Base-by-base conservation (phyloP, 202 grass and related monocot species). In the Musa balbisiana region DNA sequence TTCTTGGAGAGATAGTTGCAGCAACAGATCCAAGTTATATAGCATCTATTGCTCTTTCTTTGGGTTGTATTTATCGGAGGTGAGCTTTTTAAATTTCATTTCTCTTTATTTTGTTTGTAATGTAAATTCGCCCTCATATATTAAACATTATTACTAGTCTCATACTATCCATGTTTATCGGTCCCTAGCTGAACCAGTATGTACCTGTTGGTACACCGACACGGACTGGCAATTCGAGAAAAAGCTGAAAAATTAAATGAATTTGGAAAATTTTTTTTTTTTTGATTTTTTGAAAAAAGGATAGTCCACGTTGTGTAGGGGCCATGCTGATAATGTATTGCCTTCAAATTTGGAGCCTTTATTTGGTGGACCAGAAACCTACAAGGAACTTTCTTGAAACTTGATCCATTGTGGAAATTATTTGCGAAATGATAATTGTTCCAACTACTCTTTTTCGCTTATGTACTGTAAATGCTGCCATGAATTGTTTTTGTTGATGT, bases 31-130 rank as follows among this genome's bases (percentile, higher is more conserved):
- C 82, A 77, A 86, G 78, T 71, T 88, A 93, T 86, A 84, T 80
- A 76, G 81, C 87, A 86, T 91, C 88, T 0, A 80, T 97, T 91
- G 88, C 84, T 73, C 82, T 97, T 78, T 91, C 94, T 27, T 78
- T 97, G 50, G 94, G 94, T 64, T 97, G 90, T 87, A 97, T 97
- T 66, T 91, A 97, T 88, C 81, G 84, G 33, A 91, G 82, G 93
- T 92, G 66, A 81, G 21, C 17, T 55, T 50, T 69, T 53, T 3
- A 25, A 23, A 9, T 15, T 10, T 8, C 3, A 4, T 25, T 23
- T 73, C 53, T 11, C 49, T 43, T 51, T 51, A 0, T 72, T 73
- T 53, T 2, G 8, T 11, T 73, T 73, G 20, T 54, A 53, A 21
- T 1, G 0, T 67, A 73, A 55, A 54, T 4, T 58, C 33, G 33